These are phyloP conservation scores for Candida parachauliodes DNA, from an alignment of 805 yeast species.

Conservation along the genomic window DNA sequence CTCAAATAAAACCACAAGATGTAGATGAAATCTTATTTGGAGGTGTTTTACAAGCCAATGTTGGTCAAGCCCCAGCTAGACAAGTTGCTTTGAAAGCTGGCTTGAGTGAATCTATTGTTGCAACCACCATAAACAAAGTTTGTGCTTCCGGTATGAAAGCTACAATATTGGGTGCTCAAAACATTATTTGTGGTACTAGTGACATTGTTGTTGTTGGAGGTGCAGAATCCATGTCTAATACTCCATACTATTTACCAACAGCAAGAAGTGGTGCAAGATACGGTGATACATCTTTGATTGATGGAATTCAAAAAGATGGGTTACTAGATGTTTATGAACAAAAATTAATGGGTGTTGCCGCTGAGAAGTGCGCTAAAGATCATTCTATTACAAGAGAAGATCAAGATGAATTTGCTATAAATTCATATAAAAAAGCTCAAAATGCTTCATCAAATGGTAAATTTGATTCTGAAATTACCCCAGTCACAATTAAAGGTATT, in stretches of 20 bases:
- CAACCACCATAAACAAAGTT: conserved; percentile 92
- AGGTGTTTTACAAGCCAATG: conserved; percentile 86
- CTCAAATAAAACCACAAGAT: conserved; percentile 68
- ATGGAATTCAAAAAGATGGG: conserved; percentile 92
- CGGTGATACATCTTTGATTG: conserved; percentile 77
- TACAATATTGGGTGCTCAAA: conserved; percentile 84
- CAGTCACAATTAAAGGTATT: conserved; percentile 82
- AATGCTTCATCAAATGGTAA: conserved; percentile 77
- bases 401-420: conserved; percentile 86
- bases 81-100: conserved; percentile 95
- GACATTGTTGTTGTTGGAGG: conserved; percentile 97
- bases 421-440: conserved; percentile 82
- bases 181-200: conserved; percentile 82
- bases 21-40: conserved; percentile 93
- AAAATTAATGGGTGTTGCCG: conserved; percentile 93
- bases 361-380: conserved; percentile 92
- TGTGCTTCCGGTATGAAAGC: conserved; percentile 97
- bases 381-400: conserved; percentile 73
- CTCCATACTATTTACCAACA: conserved; percentile 85
- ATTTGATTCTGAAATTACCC: conserved; percentile 78
- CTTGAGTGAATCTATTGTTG: conserved; percentile 71
- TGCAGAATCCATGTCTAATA: conserved; percentile 94
- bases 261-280: conserved; percentile 88
- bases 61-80: conserved; percentile 97
- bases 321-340: conserved; percentile 87